Conservation (phyloP, 2,329 filamentous ascomycete species). For the Dactylellina haptotyla region DNA sequence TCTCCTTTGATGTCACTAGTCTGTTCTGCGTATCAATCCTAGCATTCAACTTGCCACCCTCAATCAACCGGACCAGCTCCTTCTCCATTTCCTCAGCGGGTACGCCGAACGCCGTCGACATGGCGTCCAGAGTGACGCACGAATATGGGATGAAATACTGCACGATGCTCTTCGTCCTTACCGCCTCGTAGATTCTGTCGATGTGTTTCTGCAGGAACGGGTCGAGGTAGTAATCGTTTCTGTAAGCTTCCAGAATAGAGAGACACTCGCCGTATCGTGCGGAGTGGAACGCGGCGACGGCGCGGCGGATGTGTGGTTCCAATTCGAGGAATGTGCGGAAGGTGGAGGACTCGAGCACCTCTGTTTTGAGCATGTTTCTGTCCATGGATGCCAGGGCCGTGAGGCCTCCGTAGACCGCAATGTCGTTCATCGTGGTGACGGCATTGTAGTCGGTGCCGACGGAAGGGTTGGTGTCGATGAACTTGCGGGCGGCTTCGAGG, state of each 20-base stretch:
- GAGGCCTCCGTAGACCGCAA: slow-evolving; percentile 90
- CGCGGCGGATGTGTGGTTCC: slow-evolving; percentile 92
- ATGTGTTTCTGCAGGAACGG: slow-evolving; percentile 83
- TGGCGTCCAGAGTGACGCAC: slow-evolving; percentile 80
- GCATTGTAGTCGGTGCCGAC: slow-evolving; percentile 72
- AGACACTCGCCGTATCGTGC: slow-evolving; percentile 89
- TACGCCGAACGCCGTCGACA: slow-evolving; percentile 79
- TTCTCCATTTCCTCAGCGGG: slow-evolving; percentile 72
- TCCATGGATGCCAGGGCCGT: slow-evolving; percentile 91
- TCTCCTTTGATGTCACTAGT: slow-evolving; percentile 76
- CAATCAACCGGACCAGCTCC: slow-evolving; percentile 83
- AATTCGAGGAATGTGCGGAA: slow-evolving; percentile 91
- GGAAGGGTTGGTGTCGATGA: slow-evolving; percentile 72
- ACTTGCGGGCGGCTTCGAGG: slow-evolving; percentile 74
- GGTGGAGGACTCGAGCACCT: slow-evolving; percentile 79
- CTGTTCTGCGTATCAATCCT: slow-evolving; percentile 85
- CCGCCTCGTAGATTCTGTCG: slow-evolving; percentile 73
- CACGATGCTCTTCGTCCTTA: slow-evolving; percentile 90
- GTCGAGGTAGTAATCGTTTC: slow-evolving; percentile 88
- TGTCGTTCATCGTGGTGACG: slow-evolving; percentile 82
- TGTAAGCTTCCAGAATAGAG: slow-evolving; percentile 81
- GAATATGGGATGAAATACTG: slow-evolving; percentile 94
- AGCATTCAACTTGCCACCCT: slow-evolving; percentile 75
- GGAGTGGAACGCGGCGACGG: slow-evolving; percentile 87
- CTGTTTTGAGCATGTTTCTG: slow-evolving; percentile 75